These are phyloP conservation scores for Halophytophthora polymorphica DNA, from an alignment of 352 stramenopile species.

Conservation along the genomic window DNA sequence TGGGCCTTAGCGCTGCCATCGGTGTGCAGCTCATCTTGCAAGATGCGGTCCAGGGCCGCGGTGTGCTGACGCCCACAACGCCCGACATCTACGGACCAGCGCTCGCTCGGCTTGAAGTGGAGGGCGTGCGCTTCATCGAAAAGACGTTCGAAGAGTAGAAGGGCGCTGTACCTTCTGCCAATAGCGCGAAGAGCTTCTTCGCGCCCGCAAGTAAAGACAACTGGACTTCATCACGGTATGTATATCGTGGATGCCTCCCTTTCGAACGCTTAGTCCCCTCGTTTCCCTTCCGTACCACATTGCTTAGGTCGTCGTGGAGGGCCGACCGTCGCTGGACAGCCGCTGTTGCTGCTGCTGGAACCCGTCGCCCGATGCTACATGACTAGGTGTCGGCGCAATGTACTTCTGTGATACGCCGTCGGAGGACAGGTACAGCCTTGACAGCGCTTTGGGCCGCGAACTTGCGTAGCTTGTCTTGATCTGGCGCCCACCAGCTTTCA, in stretches of 20 bases:
- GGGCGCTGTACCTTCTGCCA: background rate
- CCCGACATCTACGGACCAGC: slow-evolving; percentile 89
- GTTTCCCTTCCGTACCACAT: background rate
- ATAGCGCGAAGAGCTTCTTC: background rate
- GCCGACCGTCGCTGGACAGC: slow-evolving; percentile 21
- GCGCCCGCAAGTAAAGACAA: too few species aligned
- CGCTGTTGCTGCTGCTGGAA: slow-evolving; percentile 7
- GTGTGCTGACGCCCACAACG: slow-evolving; percentile 88
- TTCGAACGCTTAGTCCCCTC: background rate
- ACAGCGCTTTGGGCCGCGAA: slow-evolving; percentile 51
- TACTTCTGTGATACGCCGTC: slow-evolving; percentile 76
- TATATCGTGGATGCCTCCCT: background rate
- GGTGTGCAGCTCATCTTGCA: slow-evolving; percentile 93
- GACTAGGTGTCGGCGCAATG: slow-evolving; percentile 32
- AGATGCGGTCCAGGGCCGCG: slow-evolving; percentile 73
- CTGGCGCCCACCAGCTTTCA: slow-evolving; percentile 45
- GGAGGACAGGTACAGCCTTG: slow-evolving; percentile 64
- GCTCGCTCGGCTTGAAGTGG: slow-evolving; percentile 78
- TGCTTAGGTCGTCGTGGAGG: slow-evolving; percentile 29
- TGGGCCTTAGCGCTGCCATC: slow-evolving; percentile 93
- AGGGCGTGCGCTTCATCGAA: slow-evolving; percentile 87
- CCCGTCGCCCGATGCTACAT: slow-evolving; percentile 9
- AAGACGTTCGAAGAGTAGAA: slow-evolving; percentile 56
- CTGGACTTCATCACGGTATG: too few species aligned
- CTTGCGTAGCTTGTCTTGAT: slow-evolving; percentile 61